Evolutionary conservation across 2,329 filamentous ascomycete genomes (phyloP), one percentile per base, ranked within the genome.

Genomic region (Fusarium euwallaceae): DNA sequence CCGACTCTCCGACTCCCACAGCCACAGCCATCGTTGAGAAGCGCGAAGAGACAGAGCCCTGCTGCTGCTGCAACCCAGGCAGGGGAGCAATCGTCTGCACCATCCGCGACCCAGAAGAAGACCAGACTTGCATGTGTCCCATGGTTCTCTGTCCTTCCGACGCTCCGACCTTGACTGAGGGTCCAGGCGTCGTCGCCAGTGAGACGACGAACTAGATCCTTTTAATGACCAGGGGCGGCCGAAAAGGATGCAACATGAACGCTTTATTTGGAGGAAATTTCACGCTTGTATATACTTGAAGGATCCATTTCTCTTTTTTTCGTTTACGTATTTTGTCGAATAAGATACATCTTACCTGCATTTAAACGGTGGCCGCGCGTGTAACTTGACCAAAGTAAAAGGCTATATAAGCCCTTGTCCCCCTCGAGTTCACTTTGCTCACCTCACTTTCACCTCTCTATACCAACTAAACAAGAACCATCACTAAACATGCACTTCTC

Each of bases 31-130:
- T 39, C 16, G 36, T 51, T 10, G 55, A 20, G 34, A 72, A 72
- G 51, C 72, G 71, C 34, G 24, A 61, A 20, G 39, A 63, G 51
- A 37, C 36, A 2, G 70, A 66, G 45, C 66, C 68, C 4, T 79
- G 78, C 66, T 79, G 78, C 60, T 79, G 76, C 67, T 79, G 78
- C 59, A 66, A 77, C 58, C 9, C 65, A 9, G 62, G 56, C 7
- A 66, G 68, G 17, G 48, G 63, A 10, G 62, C 74, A 27, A 71
- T 78, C 22, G 66, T 79, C 11, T 79, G 78, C 43, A 51, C 71
- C 22, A 45, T 75, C 17, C 72, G 72, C 56, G 55, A 64, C 32
- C 37, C 70, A 9, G 67, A 39, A 20, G 61, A 74, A 29, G 66
- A 73, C 20, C 66, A 75, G 36, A 63, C 69, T 10, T 80, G 78